Evolutionary conservation across 2,329 filamentous ascomycete species (phyloP).

Genomic region (Epichloe baconii): DNA sequence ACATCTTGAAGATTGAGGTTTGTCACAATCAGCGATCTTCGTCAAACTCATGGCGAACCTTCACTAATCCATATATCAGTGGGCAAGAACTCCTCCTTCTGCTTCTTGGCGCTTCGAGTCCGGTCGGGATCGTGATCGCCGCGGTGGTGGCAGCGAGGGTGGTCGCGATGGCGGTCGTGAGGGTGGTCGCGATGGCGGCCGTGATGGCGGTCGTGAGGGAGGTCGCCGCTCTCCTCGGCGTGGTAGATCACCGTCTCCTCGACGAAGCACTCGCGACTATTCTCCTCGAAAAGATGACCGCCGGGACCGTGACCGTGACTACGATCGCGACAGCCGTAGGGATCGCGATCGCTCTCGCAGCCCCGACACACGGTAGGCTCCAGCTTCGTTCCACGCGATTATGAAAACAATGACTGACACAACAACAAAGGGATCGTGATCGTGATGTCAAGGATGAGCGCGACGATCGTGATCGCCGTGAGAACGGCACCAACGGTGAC

Average conservation of each 20-base stretch:
- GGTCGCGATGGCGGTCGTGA: conserved; percentile 59
- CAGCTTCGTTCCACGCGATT: not conserved
- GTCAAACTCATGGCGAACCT: too few species aligned
- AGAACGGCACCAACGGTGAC: conserved; percentile 70
- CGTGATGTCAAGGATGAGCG: conserved; percentile 50
- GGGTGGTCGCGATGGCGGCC: conserved; percentile 56
- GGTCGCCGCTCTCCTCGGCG: conserved; percentile 48
- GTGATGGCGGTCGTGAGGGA: conserved; percentile 22
- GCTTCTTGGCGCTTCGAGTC: conserved; percentile 98
- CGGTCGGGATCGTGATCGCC: conserved; percentile 62
- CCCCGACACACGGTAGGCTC: conserved; percentile 45
- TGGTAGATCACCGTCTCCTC: conserved; percentile 65
- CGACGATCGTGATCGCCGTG: conserved; percentile 60
- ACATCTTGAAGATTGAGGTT: conserved; percentile 96
- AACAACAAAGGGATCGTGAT: conserved; percentile 33
- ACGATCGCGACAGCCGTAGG: conserved; percentile 61
- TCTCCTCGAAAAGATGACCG: conserved; percentile 84
- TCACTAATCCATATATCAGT: conserved; percentile 40
- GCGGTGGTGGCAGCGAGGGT: conserved; percentile 18
- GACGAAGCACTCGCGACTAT: conserved; percentile 64
- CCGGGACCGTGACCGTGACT: conserved; percentile 65
- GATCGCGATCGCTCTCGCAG: conserved; percentile 67
- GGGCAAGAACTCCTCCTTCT: conserved; percentile 94
- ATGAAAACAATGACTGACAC: conserved; percentile 14
- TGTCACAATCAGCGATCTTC: conserved; percentile 13